Conservation (phyloP, 1,139 yeast species). For the Yamadazyma sp. region DNA sequence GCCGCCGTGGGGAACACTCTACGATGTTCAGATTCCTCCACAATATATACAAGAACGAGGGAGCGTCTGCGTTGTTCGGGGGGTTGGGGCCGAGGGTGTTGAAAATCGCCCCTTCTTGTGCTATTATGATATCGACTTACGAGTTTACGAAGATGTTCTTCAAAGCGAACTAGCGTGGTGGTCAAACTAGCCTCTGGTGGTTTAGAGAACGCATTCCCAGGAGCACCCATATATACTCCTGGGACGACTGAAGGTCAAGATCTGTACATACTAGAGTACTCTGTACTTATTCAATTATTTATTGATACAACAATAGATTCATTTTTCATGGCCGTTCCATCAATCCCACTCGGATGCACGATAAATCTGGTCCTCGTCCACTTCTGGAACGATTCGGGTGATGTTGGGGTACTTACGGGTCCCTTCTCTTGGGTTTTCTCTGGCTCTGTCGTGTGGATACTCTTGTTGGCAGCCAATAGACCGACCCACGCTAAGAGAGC, state of each 20-base stretch:
- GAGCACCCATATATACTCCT: neutral
- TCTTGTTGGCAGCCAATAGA: slow-evolving; percentile 2
- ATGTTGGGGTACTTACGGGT: neutral
- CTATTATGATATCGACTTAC: slow-evolving; percentile 95
- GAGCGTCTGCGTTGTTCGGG: slow-evolving; percentile 72
- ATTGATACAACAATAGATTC: neutral
- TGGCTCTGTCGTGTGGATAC: neutral
- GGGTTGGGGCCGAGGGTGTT: slow-evolving; percentile 84
- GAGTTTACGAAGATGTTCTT: slow-evolving; percentile 78
- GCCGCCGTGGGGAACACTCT: slow-evolving; percentile 22
- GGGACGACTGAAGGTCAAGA: neutral
- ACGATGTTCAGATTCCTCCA: slow-evolving; percentile 67
- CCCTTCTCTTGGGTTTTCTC: neutral
- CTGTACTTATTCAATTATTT: neutral
- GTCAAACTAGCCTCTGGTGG: neutral
- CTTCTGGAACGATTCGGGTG: neutral
- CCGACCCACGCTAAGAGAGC: slow-evolving; percentile 6
- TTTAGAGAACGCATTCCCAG: too few species aligned
- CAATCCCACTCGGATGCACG: neutral
- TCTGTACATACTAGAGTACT: neutral
- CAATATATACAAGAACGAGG: slow-evolving; percentile 69
- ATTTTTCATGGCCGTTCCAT: neutral
- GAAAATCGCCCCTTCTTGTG: slow-evolving; percentile 96
- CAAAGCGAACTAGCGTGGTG: slow-evolving; percentile 1
- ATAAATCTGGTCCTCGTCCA: neutral